Evolutionary conservation across 164 flowering plant species (phyloP).

Genomic region (Taxillus chinensis): DNA sequence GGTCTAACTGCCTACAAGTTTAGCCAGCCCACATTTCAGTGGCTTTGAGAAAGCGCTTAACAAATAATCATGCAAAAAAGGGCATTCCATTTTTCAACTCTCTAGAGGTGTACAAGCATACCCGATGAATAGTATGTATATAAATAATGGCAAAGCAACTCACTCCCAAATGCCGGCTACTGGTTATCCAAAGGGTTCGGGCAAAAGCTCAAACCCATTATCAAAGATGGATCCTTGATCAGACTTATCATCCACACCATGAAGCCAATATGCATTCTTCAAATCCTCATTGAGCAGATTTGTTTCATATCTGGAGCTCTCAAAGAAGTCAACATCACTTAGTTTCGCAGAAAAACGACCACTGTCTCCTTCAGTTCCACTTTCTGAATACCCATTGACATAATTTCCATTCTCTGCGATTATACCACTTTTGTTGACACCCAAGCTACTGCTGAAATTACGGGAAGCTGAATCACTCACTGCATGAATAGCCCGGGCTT

Average conservation of each 20-base stretch:
- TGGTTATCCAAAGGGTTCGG: conserved; percentile 58
- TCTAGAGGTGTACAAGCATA: too few species aligned
- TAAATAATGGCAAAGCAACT: too few species aligned
- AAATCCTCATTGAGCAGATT: conserved; percentile 75
- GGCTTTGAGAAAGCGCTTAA: too few species aligned
- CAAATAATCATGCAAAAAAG: too few species aligned
- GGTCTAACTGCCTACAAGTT: too few species aligned
- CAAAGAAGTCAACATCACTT: conserved; percentile 52
- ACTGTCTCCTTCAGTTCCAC: conserved; percentile 24
- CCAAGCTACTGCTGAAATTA: conserved; percentile 25
- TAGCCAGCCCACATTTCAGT: too few species aligned
- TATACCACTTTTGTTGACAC: conserved; percentile 15
- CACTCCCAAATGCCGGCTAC: too few species aligned
- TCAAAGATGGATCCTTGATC: conserved; percentile 68
- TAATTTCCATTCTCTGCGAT: conserved; percentile 33
- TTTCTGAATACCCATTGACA: conserved; percentile 19
- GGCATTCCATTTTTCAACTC: too few species aligned
- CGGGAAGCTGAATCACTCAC: conserved; percentile 26
- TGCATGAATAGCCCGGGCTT: conserved; percentile 30
- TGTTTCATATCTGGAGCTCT: conserved; percentile 85
- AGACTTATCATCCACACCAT: conserved; percentile 53
- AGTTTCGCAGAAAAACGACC: conserved; percentile 32
- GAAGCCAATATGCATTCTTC: conserved; percentile 87
- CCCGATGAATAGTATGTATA: too few species aligned
- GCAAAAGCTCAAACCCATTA: conserved; percentile 68